Conservation (phyloP, 768 basidiomycete species). For the Arthromyces matolae region DNA sequence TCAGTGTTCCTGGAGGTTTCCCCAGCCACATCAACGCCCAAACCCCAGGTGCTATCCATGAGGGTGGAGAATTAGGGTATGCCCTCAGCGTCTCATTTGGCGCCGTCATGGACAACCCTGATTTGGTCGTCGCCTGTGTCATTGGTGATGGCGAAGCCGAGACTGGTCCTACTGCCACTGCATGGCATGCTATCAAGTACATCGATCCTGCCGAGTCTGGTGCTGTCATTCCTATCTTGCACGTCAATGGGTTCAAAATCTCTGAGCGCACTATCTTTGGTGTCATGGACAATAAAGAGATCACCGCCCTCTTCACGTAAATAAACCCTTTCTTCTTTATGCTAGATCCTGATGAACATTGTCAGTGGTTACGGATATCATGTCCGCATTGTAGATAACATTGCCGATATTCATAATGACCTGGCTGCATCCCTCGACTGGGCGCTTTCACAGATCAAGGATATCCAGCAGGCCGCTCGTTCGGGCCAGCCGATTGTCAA, state of each 20-base stretch:
- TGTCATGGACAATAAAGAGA: constrained; percentile 86
- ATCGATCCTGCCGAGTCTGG: constrained; percentile 88
- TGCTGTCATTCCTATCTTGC: constrained; percentile 87
- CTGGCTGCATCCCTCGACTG: constrained; percentile 81
- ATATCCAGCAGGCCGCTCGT: constrained; percentile 79
- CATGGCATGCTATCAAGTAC: constrained; percentile 88
- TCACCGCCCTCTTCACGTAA: constrained; percentile 70
- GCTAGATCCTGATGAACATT: constrained; percentile 5
- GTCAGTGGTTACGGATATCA: constrained; percentile 83
- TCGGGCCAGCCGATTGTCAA: constrained; percentile 73
- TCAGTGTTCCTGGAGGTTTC: constrained; percentile 82
- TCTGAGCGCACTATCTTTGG: constrained; percentile 88
- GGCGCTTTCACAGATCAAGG: constrained; percentile 68
- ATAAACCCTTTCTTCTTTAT: neutral
- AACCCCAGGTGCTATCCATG: constrained; percentile 88
- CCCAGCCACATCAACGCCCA: constrained; percentile 80
- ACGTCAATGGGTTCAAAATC: constrained; percentile 88
- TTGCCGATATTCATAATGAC: constrained; percentile 66
- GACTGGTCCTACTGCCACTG: constrained; percentile 73
- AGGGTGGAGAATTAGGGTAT: constrained; percentile 89
- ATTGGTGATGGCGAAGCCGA: constrained; percentile 90
- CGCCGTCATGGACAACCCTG: constrained; percentile 87
- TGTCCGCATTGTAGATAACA: constrained; percentile 73
- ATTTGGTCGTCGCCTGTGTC: constrained; percentile 76
- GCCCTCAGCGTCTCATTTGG: constrained; percentile 85